These are phyloP conservation scores for Parmelia sp. DNA, from an alignment of 495 filamentous ascomycete genomes.

Conservation along the genomic window DNA sequence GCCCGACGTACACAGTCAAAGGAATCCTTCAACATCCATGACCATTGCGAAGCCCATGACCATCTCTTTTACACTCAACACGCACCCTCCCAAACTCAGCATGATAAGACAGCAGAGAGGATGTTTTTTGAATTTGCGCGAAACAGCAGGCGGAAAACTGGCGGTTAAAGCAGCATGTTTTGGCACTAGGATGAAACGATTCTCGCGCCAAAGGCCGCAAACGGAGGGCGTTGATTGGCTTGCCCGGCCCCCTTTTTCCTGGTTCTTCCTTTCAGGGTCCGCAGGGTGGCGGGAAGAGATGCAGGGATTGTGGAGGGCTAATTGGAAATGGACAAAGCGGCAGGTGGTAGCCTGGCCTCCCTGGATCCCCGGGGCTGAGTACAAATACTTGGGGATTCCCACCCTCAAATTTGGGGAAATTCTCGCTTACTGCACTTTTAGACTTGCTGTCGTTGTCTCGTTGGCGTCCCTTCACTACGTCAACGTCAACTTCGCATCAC, in stretches of 20 bases:
- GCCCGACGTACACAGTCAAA: too few species aligned
- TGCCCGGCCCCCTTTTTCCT: slow-evolving; percentile 12
- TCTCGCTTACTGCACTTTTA: slow-evolving; percentile 16
- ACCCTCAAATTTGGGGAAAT: slow-evolving; percentile 10
- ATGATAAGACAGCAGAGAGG: too few species aligned
- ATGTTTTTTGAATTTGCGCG: too few species aligned
- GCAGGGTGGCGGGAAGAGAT: neutral
- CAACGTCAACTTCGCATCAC: slow-evolving; percentile 9
- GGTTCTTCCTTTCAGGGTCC: slow-evolving; percentile 11
- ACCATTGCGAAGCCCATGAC: too few species aligned
- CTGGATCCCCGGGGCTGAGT: neutral
- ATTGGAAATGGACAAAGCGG: neutral
- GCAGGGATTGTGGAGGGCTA: slow-evolving; percentile 4
- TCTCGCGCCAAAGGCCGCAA: slow-evolving; percentile 14
- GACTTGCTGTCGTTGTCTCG: slow-evolving; percentile 21
- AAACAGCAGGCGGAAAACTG: slow-evolving; percentile 10
- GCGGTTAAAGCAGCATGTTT: slow-evolving; percentile 14
- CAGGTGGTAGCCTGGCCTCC: slow-evolving; percentile 10
- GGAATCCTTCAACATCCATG: too few species aligned
- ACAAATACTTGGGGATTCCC: slow-evolving; percentile 8
- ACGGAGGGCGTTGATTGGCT: slow-evolving; percentile 1
- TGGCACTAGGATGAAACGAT: slow-evolving; percentile 8
- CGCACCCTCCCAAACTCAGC: neutral
- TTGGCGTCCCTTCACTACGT: slow-evolving; percentile 11
- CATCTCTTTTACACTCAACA: too few species aligned